Evolutionary conservation across 495 filamentous ascomycete genomes (phyloP).

Genomic region (Penicillium longicatenatum): DNA sequence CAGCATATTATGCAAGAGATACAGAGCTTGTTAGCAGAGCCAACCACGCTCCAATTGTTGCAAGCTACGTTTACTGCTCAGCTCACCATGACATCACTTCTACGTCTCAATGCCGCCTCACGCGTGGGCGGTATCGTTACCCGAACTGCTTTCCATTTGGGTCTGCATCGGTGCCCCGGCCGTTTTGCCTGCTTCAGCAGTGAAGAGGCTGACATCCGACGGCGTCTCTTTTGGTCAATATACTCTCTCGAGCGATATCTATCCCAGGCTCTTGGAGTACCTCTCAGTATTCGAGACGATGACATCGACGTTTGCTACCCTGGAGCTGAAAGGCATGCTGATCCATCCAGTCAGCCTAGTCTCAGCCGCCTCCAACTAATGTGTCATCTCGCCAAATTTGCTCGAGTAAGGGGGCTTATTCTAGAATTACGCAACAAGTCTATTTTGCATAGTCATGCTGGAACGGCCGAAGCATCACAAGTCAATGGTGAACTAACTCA

Average conservation of each 20-base stretch:
- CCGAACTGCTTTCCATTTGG: constrained; percentile 49
- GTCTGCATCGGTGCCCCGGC: constrained; percentile 50
- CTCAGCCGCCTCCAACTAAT: constrained; percentile 35
- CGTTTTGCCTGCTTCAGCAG: constrained; percentile 42
- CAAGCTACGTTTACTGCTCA: constrained; percentile 49
- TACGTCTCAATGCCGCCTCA: constrained; percentile 52
- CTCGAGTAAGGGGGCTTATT: constrained; percentile 44
- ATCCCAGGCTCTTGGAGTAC: constrained; percentile 50
- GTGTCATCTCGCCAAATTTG: constrained; percentile 43
- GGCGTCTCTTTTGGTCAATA: constrained; percentile 53
- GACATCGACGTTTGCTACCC: constrained; percentile 57
- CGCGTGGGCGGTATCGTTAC: constrained; percentile 48
- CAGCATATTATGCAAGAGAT: constrained; percentile 41
- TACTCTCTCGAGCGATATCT: constrained; percentile 53
- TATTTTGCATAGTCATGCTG: constrained; percentile 39
- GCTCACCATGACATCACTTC: constrained; percentile 47
- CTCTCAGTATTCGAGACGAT: constrained; percentile 52
- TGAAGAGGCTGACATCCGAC: constrained; percentile 41
- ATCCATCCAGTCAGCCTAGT: not conserved
- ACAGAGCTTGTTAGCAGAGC: constrained; percentile 35
- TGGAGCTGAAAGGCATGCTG: constrained; percentile 35
- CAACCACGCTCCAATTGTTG: constrained; percentile 39
- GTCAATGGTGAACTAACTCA: constrained; percentile 41
- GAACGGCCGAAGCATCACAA: constrained; percentile 34
- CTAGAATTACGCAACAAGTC: constrained; percentile 51